Conservation (phyloP, 768 basidiomycete species). For the Pholiota microspora region DNA sequence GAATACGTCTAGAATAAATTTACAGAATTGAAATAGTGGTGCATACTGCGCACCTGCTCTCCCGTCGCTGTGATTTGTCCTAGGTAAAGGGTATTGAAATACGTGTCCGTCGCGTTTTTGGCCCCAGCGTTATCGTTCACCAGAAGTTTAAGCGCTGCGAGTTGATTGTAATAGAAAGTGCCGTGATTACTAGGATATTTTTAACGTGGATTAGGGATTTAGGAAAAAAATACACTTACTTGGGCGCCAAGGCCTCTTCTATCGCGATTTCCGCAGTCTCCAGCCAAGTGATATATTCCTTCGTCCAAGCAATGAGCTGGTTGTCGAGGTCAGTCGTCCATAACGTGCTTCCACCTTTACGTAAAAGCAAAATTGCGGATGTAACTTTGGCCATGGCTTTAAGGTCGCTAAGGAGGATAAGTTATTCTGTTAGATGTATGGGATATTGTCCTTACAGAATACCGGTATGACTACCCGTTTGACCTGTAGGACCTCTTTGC, state of each 20-base stretch:
- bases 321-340: constrained; percentile 56
- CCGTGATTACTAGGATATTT: constrained; percentile 55
- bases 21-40: too few relatives aligned
- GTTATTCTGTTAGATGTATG: too few relatives aligned
- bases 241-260: constrained; percentile 42
- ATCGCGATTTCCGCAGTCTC: constrained; percentile 45
- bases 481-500: constrained; percentile 36
- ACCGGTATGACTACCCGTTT: constrained; percentile 48
- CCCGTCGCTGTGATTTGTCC: constrained; percentile 55
- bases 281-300: constrained; percentile 54
- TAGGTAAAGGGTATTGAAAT: constrained; percentile 49
- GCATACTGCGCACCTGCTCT: constrained; percentile 52
- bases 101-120: constrained; percentile 40
- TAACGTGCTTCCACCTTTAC: constrained; percentile 43
- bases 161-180: constrained; percentile 60
- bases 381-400: constrained; percentile 57
- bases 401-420: constrained; percentile 59
- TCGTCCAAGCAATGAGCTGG: constrained; percentile 49
- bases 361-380: constrained; percentile 50
- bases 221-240: constrained; percentile 36
- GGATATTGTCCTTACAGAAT: constrained; percentile 50
- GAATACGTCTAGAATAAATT: neutral
- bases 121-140: constrained; percentile 51
- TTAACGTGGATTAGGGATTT: neutral
- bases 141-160: constrained; percentile 54